Evolutionary conservation across 2,329 filamentous ascomycete species (phyloP).

Genomic region (Diaporthe capsici): DNA sequence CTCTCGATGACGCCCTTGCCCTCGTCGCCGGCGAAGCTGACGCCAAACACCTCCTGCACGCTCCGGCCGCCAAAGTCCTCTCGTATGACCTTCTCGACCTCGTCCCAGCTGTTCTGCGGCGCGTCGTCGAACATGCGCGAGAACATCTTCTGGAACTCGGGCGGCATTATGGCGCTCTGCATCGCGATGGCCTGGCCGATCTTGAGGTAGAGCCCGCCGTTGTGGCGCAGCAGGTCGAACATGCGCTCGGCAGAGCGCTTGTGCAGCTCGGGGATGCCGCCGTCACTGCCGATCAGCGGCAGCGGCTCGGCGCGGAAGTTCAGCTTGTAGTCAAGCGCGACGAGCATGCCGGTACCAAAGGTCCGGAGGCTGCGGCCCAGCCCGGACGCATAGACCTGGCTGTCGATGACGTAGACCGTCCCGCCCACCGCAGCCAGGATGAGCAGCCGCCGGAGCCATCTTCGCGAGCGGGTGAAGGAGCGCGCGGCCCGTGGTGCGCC

Average conservation of each 20-base stretch:
- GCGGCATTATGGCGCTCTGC: constrained; percentile 94
- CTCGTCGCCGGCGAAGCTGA: constrained; percentile 82
- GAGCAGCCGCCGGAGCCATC: constrained; percentile 82
- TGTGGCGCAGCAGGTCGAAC: constrained; percentile 84
- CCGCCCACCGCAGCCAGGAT: constrained; percentile 73
- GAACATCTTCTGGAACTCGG: constrained; percentile 98
- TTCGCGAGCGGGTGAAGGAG: constrained; percentile 77
- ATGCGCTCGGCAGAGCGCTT: constrained; percentile 85
- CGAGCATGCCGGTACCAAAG: constrained; percentile 82
- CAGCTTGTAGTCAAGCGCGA: constrained; percentile 94
- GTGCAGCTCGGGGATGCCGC: constrained; percentile 84
- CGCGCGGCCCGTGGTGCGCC: constrained; percentile 80
- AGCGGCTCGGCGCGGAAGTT: constrained; percentile 90
- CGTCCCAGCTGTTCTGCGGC: constrained; percentile 89
- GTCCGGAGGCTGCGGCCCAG: constrained; percentile 85
- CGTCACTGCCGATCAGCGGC: constrained; percentile 57
- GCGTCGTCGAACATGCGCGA: constrained; percentile 97
- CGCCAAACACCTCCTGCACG: constrained; percentile 91
- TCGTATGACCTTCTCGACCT: constrained; percentile 86
- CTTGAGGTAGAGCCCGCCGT: constrained; percentile 96
- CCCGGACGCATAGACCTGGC: constrained; percentile 82
- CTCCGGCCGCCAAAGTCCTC: constrained; percentile 90
- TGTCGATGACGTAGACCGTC: constrained; percentile 77
- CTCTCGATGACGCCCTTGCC: constrained; percentile 75
- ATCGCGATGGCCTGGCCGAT: constrained; percentile 98